Percentiles rank a stretch among this genome's conserved stretches.
Conservation (phyloP, 495 filamentous ascomycete genomes). For the Xylaria intraflava region DNA sequence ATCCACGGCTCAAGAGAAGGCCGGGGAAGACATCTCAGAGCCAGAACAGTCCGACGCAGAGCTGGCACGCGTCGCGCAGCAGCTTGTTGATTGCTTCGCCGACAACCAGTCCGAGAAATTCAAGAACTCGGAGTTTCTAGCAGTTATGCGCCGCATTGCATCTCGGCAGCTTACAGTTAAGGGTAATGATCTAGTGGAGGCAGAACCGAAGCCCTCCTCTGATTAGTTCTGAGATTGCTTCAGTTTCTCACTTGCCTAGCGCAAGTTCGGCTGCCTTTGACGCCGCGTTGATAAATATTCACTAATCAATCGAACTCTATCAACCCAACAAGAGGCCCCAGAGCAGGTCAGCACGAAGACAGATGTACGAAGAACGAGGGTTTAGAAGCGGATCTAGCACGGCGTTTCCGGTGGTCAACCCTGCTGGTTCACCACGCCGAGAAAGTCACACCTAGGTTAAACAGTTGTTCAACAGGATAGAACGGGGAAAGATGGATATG, state of each 20-base stretch:
- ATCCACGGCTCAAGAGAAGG: background rate
- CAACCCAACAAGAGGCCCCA: background rate
- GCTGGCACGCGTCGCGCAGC: conserved; percentile 32
- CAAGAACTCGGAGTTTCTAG: conserved; percentile 36
- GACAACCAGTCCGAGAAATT: conserved; percentile 37
- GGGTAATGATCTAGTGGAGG: conserved; percentile 32
- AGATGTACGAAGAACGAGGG: background rate
- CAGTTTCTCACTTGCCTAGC: background rate
- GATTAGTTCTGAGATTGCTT: background rate
- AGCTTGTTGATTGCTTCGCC: conserved; percentile 33
- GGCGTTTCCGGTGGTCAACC: background rate
- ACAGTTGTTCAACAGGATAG: background rate
- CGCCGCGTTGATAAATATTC: background rate
- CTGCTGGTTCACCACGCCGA: background rate
- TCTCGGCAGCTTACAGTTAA: conserved; percentile 34
- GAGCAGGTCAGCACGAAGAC: background rate
- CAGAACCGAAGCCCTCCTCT: background rate
- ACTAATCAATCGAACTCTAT: background rate
- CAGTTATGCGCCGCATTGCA: conserved; percentile 38
- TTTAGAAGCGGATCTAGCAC: background rate
- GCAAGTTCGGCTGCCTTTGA: background rate
- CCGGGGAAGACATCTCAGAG: background rate
- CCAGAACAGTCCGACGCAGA: conserved; percentile 21
- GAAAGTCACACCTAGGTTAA: background rate
- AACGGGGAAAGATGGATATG: background rate